These are phyloP conservation scores for Oenanthe sinensis DNA, from an alignment of 129 eudicot genomes.

Conservation along the genomic window DNA sequence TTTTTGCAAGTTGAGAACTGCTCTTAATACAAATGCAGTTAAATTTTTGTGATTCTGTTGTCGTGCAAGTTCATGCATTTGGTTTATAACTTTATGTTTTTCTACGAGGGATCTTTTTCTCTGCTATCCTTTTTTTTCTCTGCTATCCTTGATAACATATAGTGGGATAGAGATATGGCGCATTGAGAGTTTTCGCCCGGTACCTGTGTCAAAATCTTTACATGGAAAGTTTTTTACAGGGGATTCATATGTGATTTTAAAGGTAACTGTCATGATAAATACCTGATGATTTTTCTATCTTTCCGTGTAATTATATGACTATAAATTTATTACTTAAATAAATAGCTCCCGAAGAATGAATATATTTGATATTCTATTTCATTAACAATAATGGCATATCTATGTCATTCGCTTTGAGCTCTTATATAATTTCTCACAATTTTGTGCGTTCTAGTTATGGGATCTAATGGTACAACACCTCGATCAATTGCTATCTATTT, in stretches of 20 bases:
- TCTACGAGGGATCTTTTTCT: slow-evolving; percentile 8
- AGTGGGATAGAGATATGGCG: slow-evolving; percentile 98
- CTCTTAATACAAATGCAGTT: background rate
- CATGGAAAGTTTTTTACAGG: slow-evolving; percentile 87
- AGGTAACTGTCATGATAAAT: slow-evolving; percentile 37
- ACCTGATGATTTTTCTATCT: background rate
- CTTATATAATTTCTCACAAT: background rate
- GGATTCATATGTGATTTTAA: slow-evolving; percentile 83
- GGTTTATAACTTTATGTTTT: slow-evolving; percentile 5
- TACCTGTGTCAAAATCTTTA: slow-evolving; percentile 54
- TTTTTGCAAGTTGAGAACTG: background rate
- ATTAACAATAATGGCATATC: background rate
- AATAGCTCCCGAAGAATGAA: slow-evolving; percentile 3
- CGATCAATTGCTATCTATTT: too few species aligned
- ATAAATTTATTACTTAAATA: background rate
- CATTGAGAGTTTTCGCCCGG: slow-evolving; percentile 83
- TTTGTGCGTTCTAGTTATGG: background rate
- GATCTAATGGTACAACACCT: background rate
- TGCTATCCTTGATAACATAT: slow-evolving; percentile 40
- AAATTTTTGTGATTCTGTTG: background rate
- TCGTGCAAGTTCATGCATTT: slow-evolving; percentile 1
- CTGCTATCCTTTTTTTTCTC: slow-evolving; percentile 34
- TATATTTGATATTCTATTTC: background rate
- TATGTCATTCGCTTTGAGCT: background rate
- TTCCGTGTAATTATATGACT: background rate